A percentile compares a stretch with the other conserved stretches of the same genome.
phyloP scores from a whole-genome alignment of 1,284 basidiomycete genomes.

The Rhodofomes roseus region DNA sequence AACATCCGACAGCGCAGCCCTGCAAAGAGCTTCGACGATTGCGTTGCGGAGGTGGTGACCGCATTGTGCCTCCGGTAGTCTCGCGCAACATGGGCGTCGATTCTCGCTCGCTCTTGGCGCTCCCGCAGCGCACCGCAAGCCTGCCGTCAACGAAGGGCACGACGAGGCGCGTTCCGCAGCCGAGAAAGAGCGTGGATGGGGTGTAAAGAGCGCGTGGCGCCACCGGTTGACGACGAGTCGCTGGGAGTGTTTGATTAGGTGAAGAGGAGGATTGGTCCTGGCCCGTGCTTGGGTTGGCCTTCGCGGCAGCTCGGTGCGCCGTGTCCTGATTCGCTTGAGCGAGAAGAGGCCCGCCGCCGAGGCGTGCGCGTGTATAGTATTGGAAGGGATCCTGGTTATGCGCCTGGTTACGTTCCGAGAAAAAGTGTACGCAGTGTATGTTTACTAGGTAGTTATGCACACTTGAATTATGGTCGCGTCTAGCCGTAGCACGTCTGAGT shows the following conservation, averaged over 20 bases:
- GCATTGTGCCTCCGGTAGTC: conserved; percentile 24
- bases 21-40: conserved; percentile 22
- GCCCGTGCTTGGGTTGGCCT: background rate
- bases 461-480: background rate
- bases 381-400: background rate
- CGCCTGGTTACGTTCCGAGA: background rate
- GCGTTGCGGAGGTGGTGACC: conserved; percentile 24
- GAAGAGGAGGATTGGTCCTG: background rate
- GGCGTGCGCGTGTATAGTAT: too few species aligned
- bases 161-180: background rate
- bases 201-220: conserved; percentile 24
- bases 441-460: background rate
- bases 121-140: background rate
- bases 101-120: background rate
- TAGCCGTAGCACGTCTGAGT: background rate
- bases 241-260: background rate
- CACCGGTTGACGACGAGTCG: conserved; percentile 14
- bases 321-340: background rate
- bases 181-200: conserved; percentile 3
- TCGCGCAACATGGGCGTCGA: background rate
- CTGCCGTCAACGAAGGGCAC: conserved; percentile 3
- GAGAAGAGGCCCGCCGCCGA: background rate
- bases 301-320: background rate
- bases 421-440: background rate
- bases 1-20: conserved; percentile 22